Evolutionary conservation across 306 rosid species (phyloP), one percentile per base, ranked within the genome.

Genomic region (Arachis stenosperma): DNA sequence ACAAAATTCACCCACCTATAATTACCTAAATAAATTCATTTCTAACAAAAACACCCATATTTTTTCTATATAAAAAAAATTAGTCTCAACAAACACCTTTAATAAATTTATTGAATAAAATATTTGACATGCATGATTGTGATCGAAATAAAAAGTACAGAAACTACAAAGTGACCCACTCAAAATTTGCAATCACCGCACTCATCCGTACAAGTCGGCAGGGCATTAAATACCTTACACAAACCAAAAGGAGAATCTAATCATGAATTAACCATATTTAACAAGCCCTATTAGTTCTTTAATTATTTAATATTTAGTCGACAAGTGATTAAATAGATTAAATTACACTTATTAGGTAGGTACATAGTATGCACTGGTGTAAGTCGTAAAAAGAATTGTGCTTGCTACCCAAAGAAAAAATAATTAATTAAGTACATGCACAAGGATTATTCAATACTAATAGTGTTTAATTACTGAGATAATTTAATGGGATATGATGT

Each of bases 231-330:
- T 60, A 78, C 65, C 52, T 64, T 65, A 33, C 5, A 37, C 2
- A 47, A 47, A 4, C 37, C 37, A 33, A 42, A 42, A 73, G 36
- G 55, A 73, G 81, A 80, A 84, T 79, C 78, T 81, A 76, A 74
- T 56, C 50, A 73, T 67, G 76, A 75, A 75, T 59, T 61, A 69
- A 74, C 37, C 50, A 73, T 53, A 48, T 37, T 70, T 59, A 65
- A 46, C 22, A 50, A 8, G 17, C 57, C 55, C 15, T 60, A 29
- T 30, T 50, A 14, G 3, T 77, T 15, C 46, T 14, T 69, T 53
- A 61, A 61, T 17, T 22, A 71, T 22, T 22, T 22, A 22, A 56
- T 22, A 71, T 22, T 22, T 22, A 22, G 55, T 33, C 40, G 69
- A 53, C 55, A 53, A 8, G 30, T 5, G 9, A 55, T 15, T 5